These are phyloP conservation scores for Sicyos baderoa DNA, from an alignment of 306 rosid genomes.

Conservation along the genomic window DNA sequence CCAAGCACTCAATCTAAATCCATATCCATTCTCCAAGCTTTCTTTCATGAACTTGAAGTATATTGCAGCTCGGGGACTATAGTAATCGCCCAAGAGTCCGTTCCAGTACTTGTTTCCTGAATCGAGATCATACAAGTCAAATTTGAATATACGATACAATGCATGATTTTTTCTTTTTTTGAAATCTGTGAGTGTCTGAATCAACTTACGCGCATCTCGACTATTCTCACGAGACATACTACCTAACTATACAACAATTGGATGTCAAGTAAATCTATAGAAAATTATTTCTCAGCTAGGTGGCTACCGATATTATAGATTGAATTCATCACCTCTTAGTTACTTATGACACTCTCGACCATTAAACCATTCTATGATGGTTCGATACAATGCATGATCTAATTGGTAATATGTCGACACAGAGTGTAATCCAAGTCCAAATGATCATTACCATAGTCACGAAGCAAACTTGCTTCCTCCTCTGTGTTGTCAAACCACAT, in stretches of 20 bases:
- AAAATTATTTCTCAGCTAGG: too few relatives aligned
- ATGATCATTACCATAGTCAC: slow-evolving; percentile 57
- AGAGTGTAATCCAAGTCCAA: not conserved
- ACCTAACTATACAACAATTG: too few relatives aligned
- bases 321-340: too few relatives aligned
- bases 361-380: too few relatives aligned
- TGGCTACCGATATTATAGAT: too few relatives aligned
- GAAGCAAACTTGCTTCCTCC: slow-evolving; percentile 76
- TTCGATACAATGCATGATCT: not conserved
- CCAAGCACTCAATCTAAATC: slow-evolving; percentile 55
- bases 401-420: too few relatives aligned
- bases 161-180: not conserved
- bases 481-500: slow-evolving; percentile 89
- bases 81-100: slow-evolving; percentile 68
- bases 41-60: slow-evolving; percentile 59
- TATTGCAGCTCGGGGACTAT: slow-evolving; percentile 80
- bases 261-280: too few relatives aligned
- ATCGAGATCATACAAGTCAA: not conserved
- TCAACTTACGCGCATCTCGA: too few relatives aligned
- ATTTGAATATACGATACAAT: not conserved
- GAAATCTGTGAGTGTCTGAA: not conserved
- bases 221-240: too few relatives aligned
- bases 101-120: slow-evolving; percentile 88
- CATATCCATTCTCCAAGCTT: slow-evolving; percentile 42
- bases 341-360: too few relatives aligned